These are phyloP conservation scores for Saccharomycopsis schoenii DNA, from an alignment of 805 yeast species.

Conservation along the genomic window DNA sequence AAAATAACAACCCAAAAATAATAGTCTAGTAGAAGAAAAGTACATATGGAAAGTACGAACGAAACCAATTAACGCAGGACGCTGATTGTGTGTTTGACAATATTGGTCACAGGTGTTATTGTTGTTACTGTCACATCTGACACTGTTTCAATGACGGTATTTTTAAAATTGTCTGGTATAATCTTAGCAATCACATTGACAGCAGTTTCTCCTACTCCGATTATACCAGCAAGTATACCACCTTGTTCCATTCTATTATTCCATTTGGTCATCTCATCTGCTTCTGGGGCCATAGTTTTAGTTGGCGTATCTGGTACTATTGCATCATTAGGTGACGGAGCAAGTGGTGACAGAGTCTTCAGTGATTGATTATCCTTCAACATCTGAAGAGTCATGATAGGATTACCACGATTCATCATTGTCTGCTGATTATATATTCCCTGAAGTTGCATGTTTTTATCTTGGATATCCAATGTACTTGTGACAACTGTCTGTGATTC, in stretches of 20 bases:
- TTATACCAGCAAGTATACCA: slow-evolving; percentile 8
- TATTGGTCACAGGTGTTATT: background rate
- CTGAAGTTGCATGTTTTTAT: background rate
- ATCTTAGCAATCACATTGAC: background rate
- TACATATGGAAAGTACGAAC: background rate
- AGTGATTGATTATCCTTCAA: background rate
- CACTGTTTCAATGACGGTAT: background rate
- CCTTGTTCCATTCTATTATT: slow-evolving; percentile 1
- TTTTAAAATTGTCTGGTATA: slow-evolving; percentile 2
- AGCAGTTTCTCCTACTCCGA: slow-evolving; percentile 6
- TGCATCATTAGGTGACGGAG: background rate
- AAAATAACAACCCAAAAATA: too few relatives aligned
- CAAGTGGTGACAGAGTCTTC: background rate
- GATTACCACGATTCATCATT: background rate
- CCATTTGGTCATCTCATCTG: background rate
- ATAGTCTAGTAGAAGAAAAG: too few relatives aligned
- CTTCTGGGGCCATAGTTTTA: background rate
- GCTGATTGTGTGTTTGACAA: background rate
- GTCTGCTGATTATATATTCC: background rate
- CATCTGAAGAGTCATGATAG: background rate
- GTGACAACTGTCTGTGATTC: background rate
- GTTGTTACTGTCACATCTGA: background rate
- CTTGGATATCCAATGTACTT: background rate
- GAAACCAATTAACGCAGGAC: background rate
- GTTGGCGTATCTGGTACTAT: background rate